Percentiles rank a stretch among this genome's conserved stretches.
Conservation (phyloP, 306 rosid species). For the Quercus suber region DNA sequence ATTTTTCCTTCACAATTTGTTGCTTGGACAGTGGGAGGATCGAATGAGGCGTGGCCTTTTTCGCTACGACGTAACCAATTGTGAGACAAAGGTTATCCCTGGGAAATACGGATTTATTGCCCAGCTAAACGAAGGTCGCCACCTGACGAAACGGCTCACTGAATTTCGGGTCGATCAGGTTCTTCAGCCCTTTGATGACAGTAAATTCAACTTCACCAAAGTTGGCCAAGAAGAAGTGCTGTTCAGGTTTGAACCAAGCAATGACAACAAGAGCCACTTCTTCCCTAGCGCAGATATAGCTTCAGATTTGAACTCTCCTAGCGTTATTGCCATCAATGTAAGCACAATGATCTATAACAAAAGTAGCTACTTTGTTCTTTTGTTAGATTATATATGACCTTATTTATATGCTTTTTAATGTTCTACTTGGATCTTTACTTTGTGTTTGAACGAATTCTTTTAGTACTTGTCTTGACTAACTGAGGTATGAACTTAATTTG, state of each 20-base stretch:
- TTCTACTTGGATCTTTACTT: too few species aligned
- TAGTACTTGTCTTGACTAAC: too few species aligned
- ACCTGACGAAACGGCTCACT: conserved; percentile 25
- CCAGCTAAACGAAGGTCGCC: conserved; percentile 32
- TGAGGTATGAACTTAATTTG: too few species aligned
- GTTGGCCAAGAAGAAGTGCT: conserved; percentile 37
- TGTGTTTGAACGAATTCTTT: too few species aligned
- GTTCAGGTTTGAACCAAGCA: conserved; percentile 27
- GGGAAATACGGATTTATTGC: conserved; percentile 37
- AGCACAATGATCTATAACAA: too few species aligned
- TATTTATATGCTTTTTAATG: too few species aligned
- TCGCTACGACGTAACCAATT: conserved; percentile 23
- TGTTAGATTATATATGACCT: too few species aligned
- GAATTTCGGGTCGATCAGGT: conserved; percentile 32
- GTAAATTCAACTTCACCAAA: conserved; percentile 31
- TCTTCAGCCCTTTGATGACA: conserved; percentile 31
- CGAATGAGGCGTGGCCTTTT: conserved; percentile 24
- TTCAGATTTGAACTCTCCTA: too few species aligned
- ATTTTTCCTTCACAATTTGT: conserved; percentile 31
- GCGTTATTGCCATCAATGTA: too few species aligned
- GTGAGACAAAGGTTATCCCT: conserved; percentile 25
- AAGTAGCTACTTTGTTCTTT: too few species aligned
- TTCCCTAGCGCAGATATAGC: too few species aligned
- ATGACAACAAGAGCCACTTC: not conserved
- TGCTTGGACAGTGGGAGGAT: conserved; percentile 34